Evolutionary conservation across 805 yeast species (phyloP), one percentile per base, ranked within the genome.

Genomic region (Suhomyces emberorum): DNA sequence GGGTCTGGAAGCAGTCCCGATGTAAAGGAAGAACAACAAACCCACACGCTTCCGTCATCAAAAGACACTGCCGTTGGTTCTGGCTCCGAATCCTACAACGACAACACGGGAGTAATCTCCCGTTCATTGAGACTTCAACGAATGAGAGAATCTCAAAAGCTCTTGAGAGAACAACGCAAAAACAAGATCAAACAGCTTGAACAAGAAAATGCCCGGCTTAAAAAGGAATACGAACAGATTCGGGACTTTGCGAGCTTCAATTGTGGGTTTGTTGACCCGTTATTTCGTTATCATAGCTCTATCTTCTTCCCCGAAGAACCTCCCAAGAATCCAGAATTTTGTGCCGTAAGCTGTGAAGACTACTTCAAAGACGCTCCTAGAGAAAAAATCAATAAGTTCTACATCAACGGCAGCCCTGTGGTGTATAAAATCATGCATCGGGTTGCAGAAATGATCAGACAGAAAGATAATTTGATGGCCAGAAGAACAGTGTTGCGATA

Each of bases 111-210:
- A 15, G 19, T 25, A 11, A 25, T 30, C 1, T 19, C 20, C 19
- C 29, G 39, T 4, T 26, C 34, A 3, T 10, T 17, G 10, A 4
- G 39, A 12, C 27, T 35, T 12, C 18, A 30, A 15, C 39, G 30
- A 34, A 35, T 35, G 39, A 30, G 39, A 35, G 39, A 35, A 14
- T 30, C 39, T 18, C 39, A 35, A 21, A 35, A 35, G 26, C n/a
- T 25, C 23, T 15, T 35, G 7, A 15, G 39, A 15, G 39, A 35
- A 18, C 34, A 35, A 19, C 25, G 39, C 15, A 30, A 25, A 29
- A 29, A 29, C 16, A 30, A 18, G 15, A 20, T 35, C 29, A 30
- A 30, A 20, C 14, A n/a, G 3, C 33, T 35, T 2, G 39, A 35
- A 12, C 28, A 26, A 2, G 30, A 35, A 8, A 35, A 35, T 18